Percentiles rank a stretch among this genome's conserved stretches.
These are phyloP conservation scores for Thamnidium elegans DNA, from an alignment of 192 early-diverging fungal genomes.

Conservation along the genomic window DNA sequence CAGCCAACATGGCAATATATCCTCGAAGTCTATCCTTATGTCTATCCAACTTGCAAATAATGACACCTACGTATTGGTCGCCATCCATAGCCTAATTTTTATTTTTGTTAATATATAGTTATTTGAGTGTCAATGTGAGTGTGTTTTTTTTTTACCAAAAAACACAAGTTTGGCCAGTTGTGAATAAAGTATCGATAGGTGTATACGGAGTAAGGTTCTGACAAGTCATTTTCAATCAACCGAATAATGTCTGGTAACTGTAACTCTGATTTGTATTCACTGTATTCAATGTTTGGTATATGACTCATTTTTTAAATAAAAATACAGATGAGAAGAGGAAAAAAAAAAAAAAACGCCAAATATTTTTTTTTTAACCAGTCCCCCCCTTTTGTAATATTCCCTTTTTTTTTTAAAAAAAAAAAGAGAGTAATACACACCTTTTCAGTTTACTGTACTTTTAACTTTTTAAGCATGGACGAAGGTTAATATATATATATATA, in stretches of 20 bases:
- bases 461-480: too few species aligned
- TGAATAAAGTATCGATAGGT: slow-evolving; percentile 96
- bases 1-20: slow-evolving; percentile 97
- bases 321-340: too few species aligned
- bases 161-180: slow-evolving; percentile 87
- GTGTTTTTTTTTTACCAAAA: slow-evolving; percentile 55
- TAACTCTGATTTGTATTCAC: slow-evolving; percentile 67
- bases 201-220: slow-evolving; percentile 96
- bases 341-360: too few species aligned
- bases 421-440: too few species aligned
- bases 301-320: too few species aligned
- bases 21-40: slow-evolving; percentile 73
- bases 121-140: background rate
- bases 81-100: slow-evolving; percentile 54
- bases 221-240: slow-evolving; percentile 91
- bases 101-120: background rate
- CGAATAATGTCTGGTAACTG: slow-evolving; percentile 74
- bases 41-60: slow-evolving; percentile 84
- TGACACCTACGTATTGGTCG: slow-evolving; percentile 72
- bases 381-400: too few species aligned
- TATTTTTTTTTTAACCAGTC: too few species aligned
- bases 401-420: too few species aligned
- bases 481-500: too few species aligned
- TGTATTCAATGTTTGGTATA: slow-evolving; percentile 36
- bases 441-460: too few species aligned